phyloP scores from a whole-genome alignment of 306 rosid species.

The Trichosanthes cucumerina region DNA sequence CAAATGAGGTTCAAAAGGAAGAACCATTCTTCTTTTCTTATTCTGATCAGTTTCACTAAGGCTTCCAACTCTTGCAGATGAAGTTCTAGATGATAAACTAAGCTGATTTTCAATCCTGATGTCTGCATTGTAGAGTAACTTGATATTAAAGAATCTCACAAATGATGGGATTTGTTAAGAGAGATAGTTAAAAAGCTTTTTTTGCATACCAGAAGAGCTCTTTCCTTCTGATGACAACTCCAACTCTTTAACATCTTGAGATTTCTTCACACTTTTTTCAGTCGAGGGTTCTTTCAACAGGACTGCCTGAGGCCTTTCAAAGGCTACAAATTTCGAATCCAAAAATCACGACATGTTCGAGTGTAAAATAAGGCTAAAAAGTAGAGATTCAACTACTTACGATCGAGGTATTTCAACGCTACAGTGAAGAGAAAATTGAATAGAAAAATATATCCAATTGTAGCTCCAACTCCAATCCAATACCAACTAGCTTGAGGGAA shows the following conservation, averaged over 20 bases:
- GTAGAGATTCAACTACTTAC: constrained; percentile 16
- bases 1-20: constrained; percentile 44
- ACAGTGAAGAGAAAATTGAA: constrained; percentile 20
- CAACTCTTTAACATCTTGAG: constrained; percentile 22
- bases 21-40: constrained; percentile 45
- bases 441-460: constrained; percentile 18
- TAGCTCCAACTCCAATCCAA: constrained; percentile 34
- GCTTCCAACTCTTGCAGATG: constrained; percentile 10
- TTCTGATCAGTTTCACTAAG: constrained; percentile 17
- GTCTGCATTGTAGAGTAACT: constrained; percentile 25
- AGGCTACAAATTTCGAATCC: neutral
- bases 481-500: constrained; percentile 28
- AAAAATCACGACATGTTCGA: neutral
- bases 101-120: constrained; percentile 21
- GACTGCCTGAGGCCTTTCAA: constrained; percentile 11
- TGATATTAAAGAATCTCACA: neutral
- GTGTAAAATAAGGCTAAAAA: neutral
- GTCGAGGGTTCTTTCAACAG: constrained; percentile 6
- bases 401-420: constrained; percentile 21
- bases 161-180: neutral
- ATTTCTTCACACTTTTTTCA: constrained; percentile 2
- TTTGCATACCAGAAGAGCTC: constrained; percentile 12
- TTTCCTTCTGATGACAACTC: constrained; percentile 20
- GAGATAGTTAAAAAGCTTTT: neutral
- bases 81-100: constrained; percentile 8